Evolutionary conservation across 805 yeast genomes (phyloP), one percentile per base, ranked within the genome.

Genomic region (Middelhovenomyces tepae): DNA sequence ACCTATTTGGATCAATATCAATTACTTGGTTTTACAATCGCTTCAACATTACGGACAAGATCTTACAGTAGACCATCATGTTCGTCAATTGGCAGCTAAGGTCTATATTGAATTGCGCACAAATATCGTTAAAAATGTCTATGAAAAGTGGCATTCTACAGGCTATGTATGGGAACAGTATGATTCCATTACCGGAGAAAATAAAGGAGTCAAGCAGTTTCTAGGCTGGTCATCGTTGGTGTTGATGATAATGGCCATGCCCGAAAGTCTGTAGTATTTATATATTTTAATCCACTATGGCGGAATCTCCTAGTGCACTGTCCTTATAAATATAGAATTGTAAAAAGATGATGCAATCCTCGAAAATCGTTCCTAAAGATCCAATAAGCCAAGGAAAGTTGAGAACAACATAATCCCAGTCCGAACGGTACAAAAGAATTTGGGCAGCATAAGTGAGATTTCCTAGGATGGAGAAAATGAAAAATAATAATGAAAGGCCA

Each of bases 101-200:
- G 58, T 76, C 1, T 91, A 85, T 56, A 43, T 56, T 4, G 56
- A 66, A 14, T 65, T 91, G 36, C 70, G 95, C 43, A 38, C 47
- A 8, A 84, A 82, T 44, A 50, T 89, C 30, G 83, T 87, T 7
- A 47, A 62, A 13, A 91, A 81, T 43, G 72, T 84, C 4, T 72
- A 64, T 50, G 51, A 64, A n/a, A 72, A 81, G 47, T 86, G 93
- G 82, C 46, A 67, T 36, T 51, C 59, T 19, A 79, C 93, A 0
- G 95, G 95, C 0, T 81, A 68, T 50, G 84, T 83, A 4, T 89
- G 86, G 80, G 98, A 91, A 50, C 89, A 85, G 51, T 91, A 91
- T 54, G 77, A 82, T 44, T 89, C 84, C 41, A 51, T 47, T 9
- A 73, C 75, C 6, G 98, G 98, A 1, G 53, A 59, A 2, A 82